Percentiles rank a stretch among this genome's conserved stretches.
phyloP scores from a whole-genome alignment of 179 eudicot species.

The Pouteria campechiana region DNA sequence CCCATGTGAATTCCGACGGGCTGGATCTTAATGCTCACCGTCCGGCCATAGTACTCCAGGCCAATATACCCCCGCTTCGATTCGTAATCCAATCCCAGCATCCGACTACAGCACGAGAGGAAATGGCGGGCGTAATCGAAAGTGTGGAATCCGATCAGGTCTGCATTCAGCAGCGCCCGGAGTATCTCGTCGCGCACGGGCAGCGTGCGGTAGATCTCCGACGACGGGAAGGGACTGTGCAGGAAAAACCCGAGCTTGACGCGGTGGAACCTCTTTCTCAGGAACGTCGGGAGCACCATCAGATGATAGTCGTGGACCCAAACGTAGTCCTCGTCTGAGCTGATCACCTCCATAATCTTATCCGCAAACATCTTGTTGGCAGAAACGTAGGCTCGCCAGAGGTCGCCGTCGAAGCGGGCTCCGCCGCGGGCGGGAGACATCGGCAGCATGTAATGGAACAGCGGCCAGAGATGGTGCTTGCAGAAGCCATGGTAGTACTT shows the following conservation, averaged over 20 bases:
- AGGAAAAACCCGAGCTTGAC: constrained; percentile 71
- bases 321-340: constrained; percentile 62
- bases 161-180: constrained; percentile 64
- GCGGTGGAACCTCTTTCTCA: constrained; percentile 48
- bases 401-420: constrained; percentile 35
- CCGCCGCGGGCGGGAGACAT: constrained; percentile 29
- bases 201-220: constrained; percentile 72
- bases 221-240: constrained; percentile 76
- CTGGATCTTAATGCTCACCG: constrained; percentile 65
- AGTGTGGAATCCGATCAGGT: constrained; percentile 81
- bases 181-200: constrained; percentile 78
- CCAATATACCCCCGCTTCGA: constrained; percentile 82
- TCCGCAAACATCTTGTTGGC: constrained; percentile 64
- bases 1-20: constrained; percentile 89
- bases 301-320: constrained; percentile 92
- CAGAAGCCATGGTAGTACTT: constrained; percentile 77
- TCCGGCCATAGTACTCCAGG: constrained; percentile 72
- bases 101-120: constrained; percentile 72
- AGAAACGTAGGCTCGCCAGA: constrained; percentile 73
- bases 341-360: constrained; percentile 52
- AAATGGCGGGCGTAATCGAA: constrained; percentile 93
- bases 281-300: constrained; percentile 72
- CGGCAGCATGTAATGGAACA: constrained; percentile 76
- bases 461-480: constrained; percentile 78
- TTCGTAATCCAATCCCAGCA: constrained; percentile 77